These are phyloP conservation scores for Calonectria pteridis DNA, from an alignment of 2,329 filamentous ascomycete genomes.

Conservation along the genomic window DNA sequence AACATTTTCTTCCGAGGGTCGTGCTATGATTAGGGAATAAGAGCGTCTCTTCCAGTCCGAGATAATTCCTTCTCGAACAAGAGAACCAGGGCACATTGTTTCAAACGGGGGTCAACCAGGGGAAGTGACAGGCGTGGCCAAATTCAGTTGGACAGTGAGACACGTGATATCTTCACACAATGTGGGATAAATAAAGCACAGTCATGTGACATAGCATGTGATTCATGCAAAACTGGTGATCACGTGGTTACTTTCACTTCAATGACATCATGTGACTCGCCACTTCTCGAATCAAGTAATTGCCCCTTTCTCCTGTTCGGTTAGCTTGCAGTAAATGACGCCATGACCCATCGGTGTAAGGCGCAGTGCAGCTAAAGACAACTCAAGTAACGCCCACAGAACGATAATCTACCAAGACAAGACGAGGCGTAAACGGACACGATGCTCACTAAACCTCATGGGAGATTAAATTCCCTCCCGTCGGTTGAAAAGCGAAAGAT, in stretches of 20 bases:
- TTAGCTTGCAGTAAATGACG: conserved; percentile 7
- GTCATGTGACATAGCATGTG: background rate
- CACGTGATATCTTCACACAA: background rate
- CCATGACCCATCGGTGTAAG: conserved; percentile 9
- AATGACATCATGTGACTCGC: background rate
- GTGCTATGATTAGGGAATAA: background rate
- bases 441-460: conserved; percentile 13
- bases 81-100: background rate
- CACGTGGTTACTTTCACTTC: background rate
- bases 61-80: background rate
- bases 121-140: background rate
- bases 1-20: background rate
- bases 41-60: background rate
- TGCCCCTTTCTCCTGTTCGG: background rate
- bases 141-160: background rate
- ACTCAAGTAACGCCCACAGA: conserved; percentile 1
- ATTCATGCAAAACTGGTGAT: background rate
- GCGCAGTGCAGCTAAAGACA: background rate
- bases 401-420: conserved; percentile 1
- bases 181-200: background rate
- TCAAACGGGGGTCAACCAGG: background rate
- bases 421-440: conserved; percentile 6
- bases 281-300: background rate
- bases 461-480: background rate
- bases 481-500: background rate